Base-by-base conservation (phyloP, 805 yeast genomes). In the Pichia ethanolica region DNA sequence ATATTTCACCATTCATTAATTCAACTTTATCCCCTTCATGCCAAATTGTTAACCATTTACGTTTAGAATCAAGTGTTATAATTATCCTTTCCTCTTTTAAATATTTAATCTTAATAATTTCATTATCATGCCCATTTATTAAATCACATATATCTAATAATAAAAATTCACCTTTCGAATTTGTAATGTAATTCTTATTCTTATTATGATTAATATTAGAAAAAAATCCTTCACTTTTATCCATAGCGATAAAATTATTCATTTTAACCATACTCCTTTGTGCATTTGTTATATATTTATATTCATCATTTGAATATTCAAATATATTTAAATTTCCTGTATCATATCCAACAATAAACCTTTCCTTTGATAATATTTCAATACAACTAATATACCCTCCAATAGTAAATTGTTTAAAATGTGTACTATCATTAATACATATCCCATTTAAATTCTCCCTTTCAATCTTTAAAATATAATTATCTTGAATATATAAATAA, bases 1-100 rank as follows among this genome's bases (percentile, higher is more conserved):
- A 27, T 7, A 44, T 48, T n/a, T 44, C 51, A 12, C 47, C 47
- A 36, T 37, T 32, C 25, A 42, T 37, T n/a, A 36, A 32, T 25
- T 47, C 42, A 7, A 35, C 10, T 30, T 48, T 48, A n/a, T 48
- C 32, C 13, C 80, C 72, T 38, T 80, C 58, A 56, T 88, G 89
- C 95, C 95, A 88, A 2, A 82, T 53, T 14, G 74, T 72, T 33
- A 53, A 28, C 3, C 79, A 77, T 1, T 62, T 62, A 0, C 93
- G 90, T 5, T 61, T 67, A 0, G 45, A 53, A 59, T 84, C 89
- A 33, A 78, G 61, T 51, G 83, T 77, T 8, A 84, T 52, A 12
- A 84, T 68, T 1, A 76, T 61, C 47, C 82, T 80, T 59, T 72
- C 83, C 39, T 79, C 75, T 7, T 72, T 66, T 28, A 82, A 75